Base-by-base conservation (phyloP, 2,329 filamentous ascomycete species). In the Rutstroemia sp. region DNA sequence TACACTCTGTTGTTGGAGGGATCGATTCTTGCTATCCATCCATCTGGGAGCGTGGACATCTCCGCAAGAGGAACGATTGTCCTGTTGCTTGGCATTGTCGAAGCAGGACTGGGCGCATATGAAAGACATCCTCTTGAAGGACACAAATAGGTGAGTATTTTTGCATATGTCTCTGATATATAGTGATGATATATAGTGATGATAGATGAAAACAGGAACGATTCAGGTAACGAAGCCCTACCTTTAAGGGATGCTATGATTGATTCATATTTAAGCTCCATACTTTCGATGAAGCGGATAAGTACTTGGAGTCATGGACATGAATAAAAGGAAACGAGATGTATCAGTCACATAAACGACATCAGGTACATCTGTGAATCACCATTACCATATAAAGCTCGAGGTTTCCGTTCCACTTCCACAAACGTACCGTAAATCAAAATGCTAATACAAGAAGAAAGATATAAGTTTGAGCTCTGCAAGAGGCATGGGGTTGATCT, bases 11-110 rank as follows among this genome's bases (percentile, higher is more conserved):
- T 25, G 5, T 56, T 23, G n/a, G 46, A 19, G 8, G 25, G 16
- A 37, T 55, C 52, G 19, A 50, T 30, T 41, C n/a, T 45, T 16
- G 37, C 41, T 19, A 19, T 21, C 56, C 56, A 58, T 2, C 51
- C 45, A 2, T 45, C 25, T n/a, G 51, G 51, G 30, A 53, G 41
- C 18, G 14, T n/a, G 25, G 34, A 23, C 23, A n/a, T 42, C 38
- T 52, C 49, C 14, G 44, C 9, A 47, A 47, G 44, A 16, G 8
- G 5, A 8, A 12, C 41, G 8, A 44, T 19, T 12, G 18, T 6
- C 39, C 9, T 42, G 6, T 42, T 42, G 39, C 18, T 42, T 42
- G 39, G 5, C 39, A 42, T 42, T 42, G 5, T 42, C 18, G 16
- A 42, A 42, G 39, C 38, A 42, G 10, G 39, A 42, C n/a, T 19